A percentile compares a stretch with the other conserved stretches of the same genome.
Conservation (phyloP, 139 green algal genomes). For the Chlorella sorokiniana region DNA sequence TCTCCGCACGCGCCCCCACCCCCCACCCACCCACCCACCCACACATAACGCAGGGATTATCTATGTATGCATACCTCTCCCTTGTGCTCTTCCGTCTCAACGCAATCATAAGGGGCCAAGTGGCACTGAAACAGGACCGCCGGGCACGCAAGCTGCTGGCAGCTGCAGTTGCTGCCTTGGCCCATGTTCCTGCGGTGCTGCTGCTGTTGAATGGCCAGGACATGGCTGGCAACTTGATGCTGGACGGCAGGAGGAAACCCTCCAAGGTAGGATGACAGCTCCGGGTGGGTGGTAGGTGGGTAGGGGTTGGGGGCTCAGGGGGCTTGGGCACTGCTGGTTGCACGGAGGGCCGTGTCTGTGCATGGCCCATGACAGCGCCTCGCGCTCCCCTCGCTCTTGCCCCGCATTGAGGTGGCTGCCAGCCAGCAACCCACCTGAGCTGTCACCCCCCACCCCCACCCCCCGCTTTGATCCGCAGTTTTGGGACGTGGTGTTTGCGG, state of each 20-base stretch:
- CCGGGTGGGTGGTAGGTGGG: too few relatives aligned
- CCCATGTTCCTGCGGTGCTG: slow-evolving; percentile 23
- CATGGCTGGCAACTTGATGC: slow-evolving; percentile 31
- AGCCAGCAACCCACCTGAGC: neutral
- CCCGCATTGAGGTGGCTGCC: too few relatives aligned
- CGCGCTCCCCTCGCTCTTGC: too few relatives aligned
- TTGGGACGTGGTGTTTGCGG: slow-evolving; percentile 47
- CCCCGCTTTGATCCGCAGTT: slow-evolving; percentile 29
- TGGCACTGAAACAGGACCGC: slow-evolving; percentile 38
- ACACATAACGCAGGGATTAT: slow-evolving; percentile 29
- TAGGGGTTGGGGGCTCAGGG: too few relatives aligned
- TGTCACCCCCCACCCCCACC: neutral
- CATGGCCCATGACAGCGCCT: too few relatives aligned
- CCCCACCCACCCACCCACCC: too few relatives aligned
- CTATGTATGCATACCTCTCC: slow-evolving; percentile 38
- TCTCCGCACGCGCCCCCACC: neutral
- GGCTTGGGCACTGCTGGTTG: too few relatives aligned
- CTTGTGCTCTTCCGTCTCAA: slow-evolving; percentile 36
- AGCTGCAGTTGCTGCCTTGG: neutral
- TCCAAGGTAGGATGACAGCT: neutral
- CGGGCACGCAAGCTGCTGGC: slow-evolving; percentile 18
- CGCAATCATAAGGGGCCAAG: slow-evolving; percentile 31
- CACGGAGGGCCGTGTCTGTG: too few relatives aligned
- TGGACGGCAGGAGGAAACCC: neutral
- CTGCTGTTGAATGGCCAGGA: slow-evolving; percentile 12